Evolutionary conservation across 345 rosid species (phyloP).

Genomic region (Diplotaxis tenuifolia): DNA sequence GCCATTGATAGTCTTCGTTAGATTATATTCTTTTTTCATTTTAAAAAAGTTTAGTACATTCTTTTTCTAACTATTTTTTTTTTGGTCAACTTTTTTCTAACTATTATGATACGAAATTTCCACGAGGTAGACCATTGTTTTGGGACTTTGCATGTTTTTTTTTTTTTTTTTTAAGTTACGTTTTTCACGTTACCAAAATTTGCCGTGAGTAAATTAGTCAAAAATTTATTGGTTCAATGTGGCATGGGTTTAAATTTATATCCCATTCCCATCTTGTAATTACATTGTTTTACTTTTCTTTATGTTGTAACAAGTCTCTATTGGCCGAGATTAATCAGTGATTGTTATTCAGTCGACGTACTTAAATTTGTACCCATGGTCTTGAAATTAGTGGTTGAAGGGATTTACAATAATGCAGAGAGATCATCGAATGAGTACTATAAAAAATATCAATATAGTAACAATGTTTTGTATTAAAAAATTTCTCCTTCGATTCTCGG

Average conservation of each 20-base stretch:
- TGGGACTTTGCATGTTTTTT: background rate
- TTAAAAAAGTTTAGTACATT: constrained; percentile 6
- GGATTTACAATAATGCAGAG: background rate
- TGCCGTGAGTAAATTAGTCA: background rate
- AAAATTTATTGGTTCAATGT: background rate
- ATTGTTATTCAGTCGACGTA: background rate
- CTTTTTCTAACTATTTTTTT: constrained; percentile 19
- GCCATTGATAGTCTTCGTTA: constrained; percentile 41
- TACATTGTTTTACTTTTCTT: background rate
- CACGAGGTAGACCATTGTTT: constrained; percentile 11
- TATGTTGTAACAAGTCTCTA: background rate
- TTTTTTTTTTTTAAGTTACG: background rate
- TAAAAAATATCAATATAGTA: background rate
- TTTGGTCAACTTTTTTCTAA: no score
- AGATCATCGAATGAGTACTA: background rate
- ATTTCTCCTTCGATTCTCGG: no score
- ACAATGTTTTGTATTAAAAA: background rate
- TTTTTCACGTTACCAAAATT: background rate
- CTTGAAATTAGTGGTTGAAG: background rate
- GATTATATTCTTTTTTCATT: background rate
- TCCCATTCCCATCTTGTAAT: background rate
- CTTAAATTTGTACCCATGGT: background rate
- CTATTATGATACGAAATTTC: constrained; percentile 9
- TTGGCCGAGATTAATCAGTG: background rate
- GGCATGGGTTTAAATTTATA: background rate